Percentiles rank a stretch among this genome's conserved stretches.
Evolutionary conservation across 805 yeast species (phyloP).

Genomic region (Saturnispora sekii): DNA sequence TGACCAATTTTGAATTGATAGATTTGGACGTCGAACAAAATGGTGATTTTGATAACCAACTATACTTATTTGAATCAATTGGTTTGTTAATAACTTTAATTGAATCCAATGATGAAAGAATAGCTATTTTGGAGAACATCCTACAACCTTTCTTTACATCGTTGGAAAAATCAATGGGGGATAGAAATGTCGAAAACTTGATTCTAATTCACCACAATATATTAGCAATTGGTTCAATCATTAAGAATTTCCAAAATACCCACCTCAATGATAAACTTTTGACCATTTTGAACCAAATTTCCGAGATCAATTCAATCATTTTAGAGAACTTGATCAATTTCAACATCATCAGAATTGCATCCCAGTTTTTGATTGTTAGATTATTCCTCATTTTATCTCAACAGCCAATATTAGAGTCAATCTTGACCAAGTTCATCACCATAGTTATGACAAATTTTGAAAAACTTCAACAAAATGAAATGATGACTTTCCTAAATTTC

Average conservation of each 20-base stretch:
- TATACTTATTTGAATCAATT: slow-evolving; percentile 75
- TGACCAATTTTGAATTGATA: slow-evolving; percentile 15
- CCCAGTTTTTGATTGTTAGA: slow-evolving; percentile 81
- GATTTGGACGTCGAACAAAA: slow-evolving; percentile 39
- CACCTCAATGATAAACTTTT: slow-evolving; percentile 24
- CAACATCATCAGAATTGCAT: slow-evolving; percentile 71
- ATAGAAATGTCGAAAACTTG: slow-evolving; percentile 34
- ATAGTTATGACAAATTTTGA: slow-evolving; percentile 48
- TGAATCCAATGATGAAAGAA: slow-evolving; percentile 35
- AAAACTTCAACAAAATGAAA: slow-evolving; percentile 51
- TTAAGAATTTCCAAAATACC: slow-evolving; percentile 65
- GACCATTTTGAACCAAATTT: slow-evolving; percentile 29
- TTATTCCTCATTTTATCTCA: slow-evolving; percentile 64
- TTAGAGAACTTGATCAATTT: slow-evolving; percentile 61
- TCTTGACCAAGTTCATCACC: slow-evolving; percentile 63
- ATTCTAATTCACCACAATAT: slow-evolving; percentile 79
- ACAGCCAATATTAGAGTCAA: slow-evolving; percentile 24
- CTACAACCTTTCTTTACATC: slow-evolving; percentile 68
- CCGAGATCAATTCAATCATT: slow-evolving; percentile 77
- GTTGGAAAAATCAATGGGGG: slow-evolving; percentile 53
- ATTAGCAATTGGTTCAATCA: slow-evolving; percentile 83
- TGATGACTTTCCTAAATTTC: slow-evolving; percentile 75
- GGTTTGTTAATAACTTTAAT: slow-evolving; percentile 61
- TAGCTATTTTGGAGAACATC: slow-evolving; percentile 49
- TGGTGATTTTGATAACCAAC: slow-evolving; percentile 67